Evolutionary conservation across 441 rosid genomes (phyloP).

Genomic region (Bruguiera hainesii): DNA sequence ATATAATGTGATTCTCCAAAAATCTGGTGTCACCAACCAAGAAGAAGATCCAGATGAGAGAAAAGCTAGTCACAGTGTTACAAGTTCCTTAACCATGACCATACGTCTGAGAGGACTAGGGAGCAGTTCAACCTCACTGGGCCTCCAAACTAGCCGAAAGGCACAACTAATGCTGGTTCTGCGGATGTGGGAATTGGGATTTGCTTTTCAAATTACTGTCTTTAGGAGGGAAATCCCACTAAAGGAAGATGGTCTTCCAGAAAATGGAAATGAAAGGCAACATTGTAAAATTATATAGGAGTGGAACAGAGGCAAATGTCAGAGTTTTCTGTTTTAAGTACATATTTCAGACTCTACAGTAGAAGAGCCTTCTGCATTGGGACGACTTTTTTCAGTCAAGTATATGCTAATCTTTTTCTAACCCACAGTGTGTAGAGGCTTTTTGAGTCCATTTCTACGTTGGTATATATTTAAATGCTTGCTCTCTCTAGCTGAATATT

Average conservation of each 20-base stretch:
- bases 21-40: slow-evolving; percentile 37
- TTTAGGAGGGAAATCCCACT: slow-evolving; percentile 35
- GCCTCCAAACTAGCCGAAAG: slow-evolving; percentile 53
- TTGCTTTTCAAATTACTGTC: slow-evolving; percentile 91
- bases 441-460: too few species aligned
- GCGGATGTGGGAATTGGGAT: slow-evolving; percentile 68
- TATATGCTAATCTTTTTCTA: too few species aligned
- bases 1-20: slow-evolving; percentile 81
- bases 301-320: slow-evolving; percentile 40
- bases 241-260: slow-evolving; percentile 22
- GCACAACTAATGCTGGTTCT: slow-evolving; percentile 77
- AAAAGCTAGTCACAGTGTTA: slow-evolving; percentile 44
- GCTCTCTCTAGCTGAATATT: too few species aligned
- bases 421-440: too few species aligned
- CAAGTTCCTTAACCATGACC: slow-evolving; percentile 89
- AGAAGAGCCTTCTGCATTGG: too few species aligned
- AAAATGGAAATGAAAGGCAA: slow-evolving; percentile 15
- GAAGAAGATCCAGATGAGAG: slow-evolving; percentile 58
- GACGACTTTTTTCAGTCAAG: too few species aligned
- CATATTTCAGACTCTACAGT: too few species aligned
- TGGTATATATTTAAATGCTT: too few species aligned
- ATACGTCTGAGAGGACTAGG: slow-evolving; percentile 97
- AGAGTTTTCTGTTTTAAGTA: slow-evolving; percentile 4
- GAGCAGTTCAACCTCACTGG: slow-evolving; percentile 71
- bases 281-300: slow-evolving; percentile 40